Conservation (phyloP, 192 early-diverging fungal species). For the Oehlia diaphana region DNA sequence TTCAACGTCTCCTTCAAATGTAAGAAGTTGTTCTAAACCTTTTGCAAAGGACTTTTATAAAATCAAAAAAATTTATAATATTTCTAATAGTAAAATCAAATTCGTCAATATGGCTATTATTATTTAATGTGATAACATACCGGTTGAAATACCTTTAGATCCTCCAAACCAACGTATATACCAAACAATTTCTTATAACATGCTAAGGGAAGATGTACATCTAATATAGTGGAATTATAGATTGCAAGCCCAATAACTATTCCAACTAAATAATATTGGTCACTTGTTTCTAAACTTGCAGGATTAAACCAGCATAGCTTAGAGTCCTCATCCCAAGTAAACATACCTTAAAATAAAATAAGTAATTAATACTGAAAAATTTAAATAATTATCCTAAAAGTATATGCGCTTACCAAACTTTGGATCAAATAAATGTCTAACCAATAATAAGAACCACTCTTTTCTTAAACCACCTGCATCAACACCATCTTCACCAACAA, state of each 20-base stretch:
- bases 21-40: slow-evolving; percentile 83
- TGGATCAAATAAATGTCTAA: slow-evolving; percentile 91
- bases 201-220: slow-evolving; percentile 76
- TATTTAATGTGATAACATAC: slow-evolving; percentile 28
- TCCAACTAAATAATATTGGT: slow-evolving; percentile 90
- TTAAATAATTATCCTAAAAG: neutral
- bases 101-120: neutral
- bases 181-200: slow-evolving; percentile 91
- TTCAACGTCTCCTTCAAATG: slow-evolving; percentile 79
- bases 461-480: slow-evolving; percentile 97
- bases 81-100: neutral
- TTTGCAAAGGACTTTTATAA: slow-evolving; percentile 59
- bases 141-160: slow-evolving; percentile 75
- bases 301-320: slow-evolving; percentile 77
- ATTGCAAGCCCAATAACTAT: slow-evolving; percentile 91
- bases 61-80: neutral
- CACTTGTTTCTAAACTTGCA: slow-evolving; percentile 68
- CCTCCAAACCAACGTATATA: slow-evolving; percentile 69
- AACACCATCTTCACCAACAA: slow-evolving; percentile 92
- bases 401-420: slow-evolving; percentile 63
- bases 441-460: slow-evolving; percentile 95
- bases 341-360: slow-evolving; percentile 53
- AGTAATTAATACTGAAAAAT: slow-evolving; percentile 33
- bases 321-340: slow-evolving; percentile 66
- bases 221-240: slow-evolving; percentile 92